A percentile compares a stretch with the other conserved stretches of the same genome.
These are phyloP conservation scores for Boletus reticuloceps DNA, from an alignment of 768 basidiomycete species.

Conservation along the genomic window DNA sequence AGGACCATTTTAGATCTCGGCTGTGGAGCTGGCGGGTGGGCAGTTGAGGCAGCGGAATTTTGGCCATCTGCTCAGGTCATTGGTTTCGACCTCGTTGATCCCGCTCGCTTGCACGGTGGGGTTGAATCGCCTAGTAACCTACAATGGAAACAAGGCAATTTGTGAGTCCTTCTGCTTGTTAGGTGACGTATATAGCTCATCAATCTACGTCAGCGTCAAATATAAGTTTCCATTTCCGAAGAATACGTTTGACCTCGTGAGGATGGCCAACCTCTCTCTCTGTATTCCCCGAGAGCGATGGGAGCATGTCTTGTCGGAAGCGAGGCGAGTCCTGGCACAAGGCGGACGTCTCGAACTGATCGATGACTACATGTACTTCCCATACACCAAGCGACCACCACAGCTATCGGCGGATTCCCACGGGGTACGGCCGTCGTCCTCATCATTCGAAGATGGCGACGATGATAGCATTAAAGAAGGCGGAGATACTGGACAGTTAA, in stretches of 20 bases:
- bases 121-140: constrained; percentile 38
- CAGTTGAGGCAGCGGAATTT: constrained; percentile 52
- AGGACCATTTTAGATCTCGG: constrained; percentile 67
- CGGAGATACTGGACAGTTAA: constrained; percentile 13
- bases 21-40: constrained; percentile 73
- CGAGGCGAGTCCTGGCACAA: constrained; percentile 54
- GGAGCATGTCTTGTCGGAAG: constrained; percentile 58
- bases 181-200: constrained; percentile 8
- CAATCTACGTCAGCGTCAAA: constrained; percentile 41
- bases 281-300: constrained; percentile 61
- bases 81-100: constrained; percentile 61
- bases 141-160: constrained; percentile 59
- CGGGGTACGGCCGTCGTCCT: constrained; percentile 2
- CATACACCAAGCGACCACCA: constrained; percentile 40
- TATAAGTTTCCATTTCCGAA: constrained; percentile 59
- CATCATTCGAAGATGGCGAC: constrained; percentile 23
- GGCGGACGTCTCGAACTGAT: constrained; percentile 71
- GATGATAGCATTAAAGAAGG: constrained; percentile 18
- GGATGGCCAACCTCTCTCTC: constrained; percentile 66
- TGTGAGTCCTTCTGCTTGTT: constrained; percentile 45
- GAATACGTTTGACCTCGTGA: constrained; percentile 65
- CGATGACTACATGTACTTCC: constrained; percentile 69
- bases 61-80: constrained; percentile 63
- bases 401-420: constrained; percentile 12
- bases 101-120: constrained; percentile 33